These are phyloP conservation scores for Madurella fahalii DNA, from an alignment of 2,329 filamentous ascomycete genomes.

Conservation along the genomic window DNA sequence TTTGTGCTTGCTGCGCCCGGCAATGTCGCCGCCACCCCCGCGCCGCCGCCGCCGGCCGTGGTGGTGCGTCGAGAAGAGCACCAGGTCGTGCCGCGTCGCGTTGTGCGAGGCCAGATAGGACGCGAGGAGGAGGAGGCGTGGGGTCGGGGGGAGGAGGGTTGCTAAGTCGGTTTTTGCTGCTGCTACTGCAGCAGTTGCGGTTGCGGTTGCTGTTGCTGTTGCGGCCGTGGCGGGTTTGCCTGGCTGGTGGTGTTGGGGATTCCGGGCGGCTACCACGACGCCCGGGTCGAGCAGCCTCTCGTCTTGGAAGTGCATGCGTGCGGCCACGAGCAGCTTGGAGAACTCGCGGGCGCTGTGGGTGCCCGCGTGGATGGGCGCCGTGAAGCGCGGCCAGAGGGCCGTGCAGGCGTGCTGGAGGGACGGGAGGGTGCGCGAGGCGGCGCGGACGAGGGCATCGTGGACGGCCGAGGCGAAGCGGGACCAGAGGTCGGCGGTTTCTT, in stretches of 20 bases:
- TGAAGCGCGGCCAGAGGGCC: slow-evolving; percentile 81
- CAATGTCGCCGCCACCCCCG: slow-evolving; percentile 35
- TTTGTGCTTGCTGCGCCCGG: slow-evolving; percentile 50
- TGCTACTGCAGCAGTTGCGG: neutral
- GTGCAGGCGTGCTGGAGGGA: slow-evolving; percentile 66
- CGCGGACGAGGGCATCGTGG: slow-evolving; percentile 79
- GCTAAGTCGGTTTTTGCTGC: slow-evolving; percentile 42
- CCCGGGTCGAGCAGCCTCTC: slow-evolving; percentile 65
- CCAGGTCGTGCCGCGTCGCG: slow-evolving; percentile 65
- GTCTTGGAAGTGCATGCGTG: slow-evolving; percentile 66
- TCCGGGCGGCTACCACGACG: slow-evolving; percentile 41
- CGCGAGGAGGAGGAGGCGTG: slow-evolving; percentile 68
- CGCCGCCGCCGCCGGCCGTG: slow-evolving; percentile 48
- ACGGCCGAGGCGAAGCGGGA: slow-evolving; percentile 76
- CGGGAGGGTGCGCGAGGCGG: slow-evolving; percentile 74
- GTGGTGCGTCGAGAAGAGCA: slow-evolving; percentile 71
- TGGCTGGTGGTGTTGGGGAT: neutral
- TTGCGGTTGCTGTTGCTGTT: slow-evolving; percentile 1
- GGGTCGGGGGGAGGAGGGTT: slow-evolving; percentile 63
- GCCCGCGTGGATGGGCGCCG: slow-evolving; percentile 70
- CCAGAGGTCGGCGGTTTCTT: slow-evolving; percentile 67
- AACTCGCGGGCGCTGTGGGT: slow-evolving; percentile 76
- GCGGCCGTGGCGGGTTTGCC: slow-evolving; percentile 10
- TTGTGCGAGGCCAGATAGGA: slow-evolving; percentile 83
- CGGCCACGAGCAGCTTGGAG: slow-evolving; percentile 71